phyloP scores from a whole-genome alignment of 2,329 filamentous ascomycete genomes.

The Xylariaceae sp. region DNA sequence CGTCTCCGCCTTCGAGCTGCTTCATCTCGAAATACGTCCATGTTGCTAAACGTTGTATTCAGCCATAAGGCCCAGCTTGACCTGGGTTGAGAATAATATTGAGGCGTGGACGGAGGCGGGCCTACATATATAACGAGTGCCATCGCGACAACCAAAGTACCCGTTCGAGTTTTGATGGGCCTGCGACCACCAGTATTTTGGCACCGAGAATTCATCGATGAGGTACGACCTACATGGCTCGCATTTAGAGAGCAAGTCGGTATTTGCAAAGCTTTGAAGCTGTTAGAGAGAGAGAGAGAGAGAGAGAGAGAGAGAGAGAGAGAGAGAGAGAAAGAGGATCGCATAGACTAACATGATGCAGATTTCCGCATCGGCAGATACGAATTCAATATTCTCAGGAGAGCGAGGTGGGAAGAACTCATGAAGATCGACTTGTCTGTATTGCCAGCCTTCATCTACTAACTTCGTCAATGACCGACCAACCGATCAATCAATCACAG shows the following conservation, averaged over 20 bases:
- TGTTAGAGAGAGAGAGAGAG: not conserved
- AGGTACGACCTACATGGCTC: slow-evolving; percentile 25
- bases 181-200: slow-evolving; percentile 34
- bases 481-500: not conserved
- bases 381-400: not conserved
- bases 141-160: slow-evolving; percentile 34
- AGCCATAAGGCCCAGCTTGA: not conserved
- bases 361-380: not conserved
- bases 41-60: slow-evolving; percentile 21
- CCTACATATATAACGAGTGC: slow-evolving; percentile 10
- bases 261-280: slow-evolving; percentile 28
- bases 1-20: slow-evolving; percentile 13
- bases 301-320: not conserved
- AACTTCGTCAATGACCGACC: not conserved
- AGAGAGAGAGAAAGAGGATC: too few species aligned
- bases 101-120: not conserved
- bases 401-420: not conserved
- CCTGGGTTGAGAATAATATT: slow-evolving; percentile 17
- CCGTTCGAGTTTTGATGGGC: slow-evolving; percentile 35
- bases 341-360: slow-evolving; percentile 10
- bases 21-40: slow-evolving; percentile 34
- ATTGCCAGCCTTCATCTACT: slow-evolving; percentile 3
- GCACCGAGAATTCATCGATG: slow-evolving; percentile 26
- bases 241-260: slow-evolving; percentile 30
- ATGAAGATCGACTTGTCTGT: not conserved